These are phyloP conservation scores for Hyphochytrium catenoides DNA, from an alignment of 352 stramenopile genomes.

Conservation along the genomic window DNA sequence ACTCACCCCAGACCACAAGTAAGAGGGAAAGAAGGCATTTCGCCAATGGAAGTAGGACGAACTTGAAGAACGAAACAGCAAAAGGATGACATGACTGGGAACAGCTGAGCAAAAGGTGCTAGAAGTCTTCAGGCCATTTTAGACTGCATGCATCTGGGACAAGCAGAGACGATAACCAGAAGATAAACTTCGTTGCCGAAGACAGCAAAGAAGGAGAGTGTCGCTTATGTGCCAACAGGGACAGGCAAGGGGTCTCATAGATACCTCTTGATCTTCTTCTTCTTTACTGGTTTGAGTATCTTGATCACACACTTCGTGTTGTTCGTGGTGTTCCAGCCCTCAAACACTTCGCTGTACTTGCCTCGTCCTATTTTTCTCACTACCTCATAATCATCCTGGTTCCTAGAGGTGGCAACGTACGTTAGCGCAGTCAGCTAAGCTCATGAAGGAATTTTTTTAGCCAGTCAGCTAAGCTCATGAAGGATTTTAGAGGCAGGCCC, in stretches of 20 bases:
- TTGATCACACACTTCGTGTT: conserved; percentile 98
- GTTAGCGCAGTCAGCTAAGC: neutral
- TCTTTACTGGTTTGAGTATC: conserved; percentile 99
- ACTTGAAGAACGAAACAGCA: conserved; percentile 8
- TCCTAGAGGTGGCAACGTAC: conserved; percentile 18
- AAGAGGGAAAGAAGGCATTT: no score
- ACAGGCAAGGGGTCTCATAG: conserved; percentile 1
- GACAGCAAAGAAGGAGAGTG: neutral
- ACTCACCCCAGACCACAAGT: no score
- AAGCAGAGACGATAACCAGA: neutral
- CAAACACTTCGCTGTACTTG: conserved; percentile 97
- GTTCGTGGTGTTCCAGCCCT: conserved; percentile 89
- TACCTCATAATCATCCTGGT: conserved; percentile 98
- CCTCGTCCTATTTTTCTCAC: conserved; percentile 95
- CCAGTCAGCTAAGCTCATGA: no score
- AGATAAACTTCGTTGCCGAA: neutral
- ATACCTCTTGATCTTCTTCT: conserved; percentile 98
- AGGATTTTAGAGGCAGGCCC: no score
- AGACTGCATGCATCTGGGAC: neutral
- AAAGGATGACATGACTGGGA: no score
- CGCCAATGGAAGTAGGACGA: neutral
- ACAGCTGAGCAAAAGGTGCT: conserved; percentile 2
- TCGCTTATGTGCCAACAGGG: neutral
- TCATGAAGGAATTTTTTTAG: neutral
- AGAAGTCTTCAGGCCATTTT: neutral